Evolutionary conservation across 2,329 filamentous ascomycete species (phyloP), one percentile per base, ranked within the genome.

Genomic region (Pseudogymnoascus sp.): DNA sequence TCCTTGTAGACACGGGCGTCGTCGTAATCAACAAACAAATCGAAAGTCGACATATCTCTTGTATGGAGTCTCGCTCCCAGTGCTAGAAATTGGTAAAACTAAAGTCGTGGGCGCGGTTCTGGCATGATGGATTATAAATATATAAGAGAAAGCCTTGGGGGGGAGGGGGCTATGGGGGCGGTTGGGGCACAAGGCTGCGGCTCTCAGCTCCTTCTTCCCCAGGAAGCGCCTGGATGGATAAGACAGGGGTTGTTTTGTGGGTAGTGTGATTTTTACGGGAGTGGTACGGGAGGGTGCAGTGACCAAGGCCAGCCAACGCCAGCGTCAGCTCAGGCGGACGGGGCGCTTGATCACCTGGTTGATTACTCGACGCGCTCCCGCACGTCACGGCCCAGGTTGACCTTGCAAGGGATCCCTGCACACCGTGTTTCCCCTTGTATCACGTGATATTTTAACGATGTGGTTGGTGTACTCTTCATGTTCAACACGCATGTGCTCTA

Each of bases 331-430:
- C 23, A 51, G 23, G 45, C 12, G 23, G 23, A 29, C 45, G 42
- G 42, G 37, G 39, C 16, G 31, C 31, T 34, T 34, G 31, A 39
- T 39, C 37, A 39, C 36, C n/a, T 29, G 26, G 26, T 57, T 57
- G 51, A 51, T 29, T 23, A 54, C 47, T 54, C 47, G 47, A 57
- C 51, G 51, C 51, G 29, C 51, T 57, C 51, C 51, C 51, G 51
- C 51, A 18, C 34, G 51, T 57, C 51, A 57, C 51, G 5, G 26
- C 16, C 45, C 12, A 11, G 11, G 47, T 57, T 31, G 1, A 1
- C 47, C 42, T 31, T 57, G 26, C 51, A 57, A 57, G 51, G 29
- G 51, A 34, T 10, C 51, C 51, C 51, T 57, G 51, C 51, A 34
- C 29, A 57, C 51, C 29, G 51, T 57, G 51, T 57, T 57, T 57